Evolutionary conservation across 2,329 filamentous ascomycete genomes (phyloP).

Genomic region (Allantophomopsis lycopodina): DNA sequence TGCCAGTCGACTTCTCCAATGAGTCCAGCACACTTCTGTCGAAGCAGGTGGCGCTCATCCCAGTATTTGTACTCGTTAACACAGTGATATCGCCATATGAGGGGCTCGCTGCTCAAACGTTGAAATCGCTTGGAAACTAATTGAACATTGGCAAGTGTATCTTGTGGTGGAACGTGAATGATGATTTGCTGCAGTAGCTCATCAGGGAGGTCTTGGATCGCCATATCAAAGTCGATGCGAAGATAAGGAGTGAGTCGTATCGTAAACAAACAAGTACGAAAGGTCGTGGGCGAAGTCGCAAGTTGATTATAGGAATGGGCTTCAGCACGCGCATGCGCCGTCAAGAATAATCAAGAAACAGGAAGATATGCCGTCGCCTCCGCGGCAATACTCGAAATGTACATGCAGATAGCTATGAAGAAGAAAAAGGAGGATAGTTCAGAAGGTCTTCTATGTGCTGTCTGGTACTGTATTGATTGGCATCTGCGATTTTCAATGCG

Average conservation of each 20-base stretch:
- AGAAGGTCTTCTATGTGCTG: no score
- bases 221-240: not conserved
- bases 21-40: slow-evolving; percentile 35
- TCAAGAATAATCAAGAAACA: no score
- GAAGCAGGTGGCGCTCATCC: slow-evolving; percentile 50
- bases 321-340: no score
- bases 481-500: no score
- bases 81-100: slow-evolving; percentile 76
- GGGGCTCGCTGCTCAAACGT: slow-evolving; percentile 51
- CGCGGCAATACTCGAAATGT: no score
- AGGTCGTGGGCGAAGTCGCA: not conserved
- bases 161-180: slow-evolving; percentile 40
- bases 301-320: not conserved
- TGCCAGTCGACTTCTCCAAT: slow-evolving; percentile 62
- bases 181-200: slow-evolving; percentile 78
- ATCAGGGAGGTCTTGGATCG: slow-evolving; percentile 37
- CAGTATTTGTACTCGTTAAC: slow-evolving; percentile 57
- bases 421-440: no score
- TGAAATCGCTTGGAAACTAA: slow-evolving; percentile 49
- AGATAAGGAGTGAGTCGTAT: no score
- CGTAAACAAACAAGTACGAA: not conserved
- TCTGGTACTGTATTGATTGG: no score
- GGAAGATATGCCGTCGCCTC: no score
- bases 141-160: slow-evolving; percentile 34
- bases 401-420: no score